Conservation (phyloP, 352 stramenopile species). For the Globisporangium iwayamae region DNA sequence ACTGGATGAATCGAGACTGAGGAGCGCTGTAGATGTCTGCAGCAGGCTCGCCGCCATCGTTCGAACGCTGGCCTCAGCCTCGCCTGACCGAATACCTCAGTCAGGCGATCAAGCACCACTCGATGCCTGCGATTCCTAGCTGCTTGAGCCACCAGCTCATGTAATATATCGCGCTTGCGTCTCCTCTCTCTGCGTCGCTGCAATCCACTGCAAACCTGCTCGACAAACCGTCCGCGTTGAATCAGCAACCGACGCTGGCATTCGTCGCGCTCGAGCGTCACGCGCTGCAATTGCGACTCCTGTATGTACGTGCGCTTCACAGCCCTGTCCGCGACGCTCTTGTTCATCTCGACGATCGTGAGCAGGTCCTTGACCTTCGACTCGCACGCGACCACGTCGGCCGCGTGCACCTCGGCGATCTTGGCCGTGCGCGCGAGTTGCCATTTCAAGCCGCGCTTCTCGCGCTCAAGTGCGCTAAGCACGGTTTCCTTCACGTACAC, state of each 20-base stretch:
- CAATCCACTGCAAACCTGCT: constrained; percentile 19
- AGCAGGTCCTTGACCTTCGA: constrained; percentile 59
- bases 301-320: constrained; percentile 37
- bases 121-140: background rate
- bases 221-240: constrained; percentile 24
- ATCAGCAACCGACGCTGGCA: constrained; percentile 21
- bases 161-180: constrained; percentile 24
- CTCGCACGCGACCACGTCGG: constrained; percentile 32
- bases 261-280: constrained; percentile 23
- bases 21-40: background rate
- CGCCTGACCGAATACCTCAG: background rate
- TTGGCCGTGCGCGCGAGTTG: constrained; percentile 40
- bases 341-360: constrained; percentile 69
- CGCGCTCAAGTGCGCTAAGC: constrained; percentile 49
- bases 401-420: constrained; percentile 30
- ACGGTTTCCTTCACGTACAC: constrained; percentile 52
- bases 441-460: constrained; percentile 49
- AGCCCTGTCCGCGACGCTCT: constrained; percentile 38
- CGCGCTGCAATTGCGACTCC: constrained; percentile 26
- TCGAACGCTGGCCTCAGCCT: background rate
- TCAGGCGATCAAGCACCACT: background rate
- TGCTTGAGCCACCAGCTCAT: constrained; percentile 8
- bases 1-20: background rate
- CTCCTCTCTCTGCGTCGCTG: constrained; percentile 15
- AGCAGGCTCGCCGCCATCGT: background rate